phyloP scores from a whole-genome alignment of 2,329 filamentous ascomycete species.

The Sporothrix inflata region DNA sequence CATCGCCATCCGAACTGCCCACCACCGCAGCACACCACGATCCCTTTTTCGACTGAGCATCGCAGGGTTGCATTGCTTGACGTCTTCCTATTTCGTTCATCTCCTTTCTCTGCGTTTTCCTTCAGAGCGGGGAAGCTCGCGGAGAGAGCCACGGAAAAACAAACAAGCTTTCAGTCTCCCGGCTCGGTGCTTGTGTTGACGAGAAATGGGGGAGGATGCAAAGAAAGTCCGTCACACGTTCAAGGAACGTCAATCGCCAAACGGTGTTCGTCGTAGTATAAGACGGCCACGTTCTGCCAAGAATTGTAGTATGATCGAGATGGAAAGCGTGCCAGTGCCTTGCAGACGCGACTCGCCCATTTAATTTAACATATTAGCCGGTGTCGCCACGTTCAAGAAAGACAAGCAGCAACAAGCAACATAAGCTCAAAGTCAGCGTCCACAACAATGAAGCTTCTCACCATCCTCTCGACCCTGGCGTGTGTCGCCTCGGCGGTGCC shows the following conservation, averaged over 20 bases:
- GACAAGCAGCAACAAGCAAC: too few relatives aligned
- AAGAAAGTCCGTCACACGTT: conserved; percentile 1
- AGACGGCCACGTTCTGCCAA: not conserved
- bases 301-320: not conserved
- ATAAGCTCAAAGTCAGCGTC: too few relatives aligned
- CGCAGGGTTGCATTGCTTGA: conserved; percentile 17
- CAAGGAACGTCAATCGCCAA: not conserved
- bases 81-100: not conserved
- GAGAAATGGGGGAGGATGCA: not conserved
- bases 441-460: conserved; percentile 6
- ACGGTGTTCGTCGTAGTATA: not conserved
- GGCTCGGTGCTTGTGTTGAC: not conserved
- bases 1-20: not conserved
- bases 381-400: not conserved
- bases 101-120: not conserved
- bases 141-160: conserved; percentile 6
- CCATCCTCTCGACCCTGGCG: not conserved
- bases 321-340: not conserved
- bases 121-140: not conserved
- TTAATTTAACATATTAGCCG: conserved; percentile 9
- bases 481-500: conserved; percentile 20
- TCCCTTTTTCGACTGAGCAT: not conserved
- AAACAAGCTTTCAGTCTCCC: not conserved
- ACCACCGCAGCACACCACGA: not conserved
- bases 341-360: not conserved